Conservation (phyloP, 345 rosid genomes). For the Rhizophora mangle region DNA sequence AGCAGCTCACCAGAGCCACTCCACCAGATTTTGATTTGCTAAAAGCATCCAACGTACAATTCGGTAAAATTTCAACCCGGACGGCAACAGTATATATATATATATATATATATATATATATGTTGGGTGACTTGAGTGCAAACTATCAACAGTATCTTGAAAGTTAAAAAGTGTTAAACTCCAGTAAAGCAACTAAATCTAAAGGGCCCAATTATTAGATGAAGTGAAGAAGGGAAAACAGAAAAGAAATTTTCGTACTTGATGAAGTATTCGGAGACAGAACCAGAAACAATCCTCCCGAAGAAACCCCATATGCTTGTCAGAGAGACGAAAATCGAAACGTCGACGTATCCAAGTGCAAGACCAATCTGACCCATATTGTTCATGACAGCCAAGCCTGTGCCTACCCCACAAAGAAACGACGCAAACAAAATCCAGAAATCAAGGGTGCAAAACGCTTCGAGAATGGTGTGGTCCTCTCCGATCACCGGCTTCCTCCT, state of each 20-base stretch:
- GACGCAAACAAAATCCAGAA: conserved; percentile 84
- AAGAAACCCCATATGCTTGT: conserved; percentile 93
- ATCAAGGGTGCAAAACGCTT: conserved; percentile 62
- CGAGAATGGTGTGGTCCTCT: conserved; percentile 78
- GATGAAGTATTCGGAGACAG: conserved; percentile 69
- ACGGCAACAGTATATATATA: too few relatives aligned
- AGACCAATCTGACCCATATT: conserved; percentile 91
- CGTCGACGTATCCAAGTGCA: conserved; percentile 83
- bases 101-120: too few relatives aligned
- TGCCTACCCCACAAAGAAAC: conserved; percentile 85
- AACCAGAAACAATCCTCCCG: conserved; percentile 80
- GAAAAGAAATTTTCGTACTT: conserved; percentile 16
- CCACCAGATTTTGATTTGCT: too few relatives aligned
- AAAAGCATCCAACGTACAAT: too few relatives aligned
- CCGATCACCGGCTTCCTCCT: conserved; percentile 57
- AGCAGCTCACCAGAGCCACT: too few relatives aligned
- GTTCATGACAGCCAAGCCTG: conserved; percentile 84
- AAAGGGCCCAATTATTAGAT: too few relatives aligned
- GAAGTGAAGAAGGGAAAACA: neutral
- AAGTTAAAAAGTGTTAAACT: too few relatives aligned
- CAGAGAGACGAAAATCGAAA: conserved; percentile 77
- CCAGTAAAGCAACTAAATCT: too few relatives aligned
- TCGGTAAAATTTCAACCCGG: too few relatives aligned
- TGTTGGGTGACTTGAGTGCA: too few relatives aligned
- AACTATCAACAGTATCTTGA: too few relatives aligned